These are phyloP conservation scores for Dryadomyces quercus-mongolicae DNA, from an alignment of 2,329 filamentous ascomycete genomes.

Conservation along the genomic window DNA sequence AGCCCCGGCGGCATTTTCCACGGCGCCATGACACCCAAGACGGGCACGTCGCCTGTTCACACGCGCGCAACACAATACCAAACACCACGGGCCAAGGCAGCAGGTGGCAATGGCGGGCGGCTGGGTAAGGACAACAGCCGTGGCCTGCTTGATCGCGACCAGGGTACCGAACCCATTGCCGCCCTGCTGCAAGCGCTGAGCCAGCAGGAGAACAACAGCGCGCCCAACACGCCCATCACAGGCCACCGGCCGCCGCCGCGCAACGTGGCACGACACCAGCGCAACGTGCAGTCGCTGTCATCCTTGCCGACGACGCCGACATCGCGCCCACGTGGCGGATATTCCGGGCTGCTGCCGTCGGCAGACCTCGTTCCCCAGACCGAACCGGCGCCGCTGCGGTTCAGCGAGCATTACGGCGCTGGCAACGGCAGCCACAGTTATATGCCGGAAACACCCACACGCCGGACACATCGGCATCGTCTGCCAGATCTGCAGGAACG, in stretches of 20 bases:
- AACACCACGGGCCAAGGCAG: slow-evolving; percentile 29
- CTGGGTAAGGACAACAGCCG: not conserved
- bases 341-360: slow-evolving; percentile 46
- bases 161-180: slow-evolving; percentile 56
- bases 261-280: slow-evolving; percentile 51
- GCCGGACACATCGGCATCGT: slow-evolving; percentile 4
- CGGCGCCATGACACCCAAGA: slow-evolving; percentile 45
- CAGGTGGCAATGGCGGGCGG: slow-evolving; percentile 29
- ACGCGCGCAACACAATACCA: slow-evolving; percentile 37
- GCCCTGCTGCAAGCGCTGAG: slow-evolving; percentile 73
- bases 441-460: slow-evolving; percentile 30
- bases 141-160: slow-evolving; percentile 29
- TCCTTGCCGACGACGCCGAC: slow-evolving; percentile 71
- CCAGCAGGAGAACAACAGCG: slow-evolving; percentile 63
- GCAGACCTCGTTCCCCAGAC: slow-evolving; percentile 49
- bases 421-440: slow-evolving; percentile 19
- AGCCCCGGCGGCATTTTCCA: slow-evolving; percentile 61
- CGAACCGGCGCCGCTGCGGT: slow-evolving; percentile 34
- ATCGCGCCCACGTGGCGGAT: slow-evolving; percentile 33
- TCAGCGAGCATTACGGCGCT: not conserved
- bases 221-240: slow-evolving; percentile 55
- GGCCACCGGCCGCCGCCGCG: slow-evolving; percentile 31
- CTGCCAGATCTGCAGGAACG: slow-evolving; percentile 18
- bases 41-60: slow-evolving; percentile 30
- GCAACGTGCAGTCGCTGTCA: slow-evolving; percentile 72